phyloP scores from a whole-genome alignment of 257 asterid genomes.

The Galeopsis tetrahit region DNA sequence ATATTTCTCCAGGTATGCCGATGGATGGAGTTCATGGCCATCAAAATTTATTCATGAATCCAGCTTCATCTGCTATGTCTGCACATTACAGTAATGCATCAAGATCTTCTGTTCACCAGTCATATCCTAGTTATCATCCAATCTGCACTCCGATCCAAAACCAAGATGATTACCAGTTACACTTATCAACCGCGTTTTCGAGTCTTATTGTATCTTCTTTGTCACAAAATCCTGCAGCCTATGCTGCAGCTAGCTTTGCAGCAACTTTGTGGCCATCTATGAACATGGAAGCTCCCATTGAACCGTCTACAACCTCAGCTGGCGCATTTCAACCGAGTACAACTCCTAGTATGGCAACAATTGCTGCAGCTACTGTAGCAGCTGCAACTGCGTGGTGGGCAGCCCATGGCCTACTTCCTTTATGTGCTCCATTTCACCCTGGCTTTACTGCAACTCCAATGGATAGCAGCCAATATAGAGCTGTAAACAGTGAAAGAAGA shows the following conservation, averaged over 20 bases:
- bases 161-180: constrained; percentile 68
- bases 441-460: constrained; percentile 58
- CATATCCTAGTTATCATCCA: constrained; percentile 71
- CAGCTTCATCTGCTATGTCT: constrained; percentile 54
- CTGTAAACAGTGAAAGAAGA: constrained; percentile 44
- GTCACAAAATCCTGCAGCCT: constrained; percentile 86
- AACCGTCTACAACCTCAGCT: constrained; percentile 39
- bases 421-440: constrained; percentile 76
- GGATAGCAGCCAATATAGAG: constrained; percentile 47
- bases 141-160: constrained; percentile 57
- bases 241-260: constrained; percentile 93
- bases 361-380: constrained; percentile 96
- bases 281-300: constrained; percentile 50
- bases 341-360: constrained; percentile 73
- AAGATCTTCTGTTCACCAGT: constrained; percentile 57
- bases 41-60: constrained; percentile 50
- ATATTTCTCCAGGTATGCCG: constrained; percentile 43
- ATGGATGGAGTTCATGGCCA: constrained; percentile 49
- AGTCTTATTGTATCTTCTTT: constrained; percentile 77
- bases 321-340: constrained; percentile 52
- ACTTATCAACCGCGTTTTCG: constrained; percentile 70
- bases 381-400: constrained; percentile 99
- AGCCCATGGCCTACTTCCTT: constrained; percentile 89
- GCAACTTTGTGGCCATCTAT: constrained; percentile 75
- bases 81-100: constrained; percentile 57